A percentile compares a stretch with the other conserved stretches of the same genome.
Evolutionary conservation across 768 basidiomycete genomes (phyloP).

Genomic region (Xerocomellus intermedius): DNA sequence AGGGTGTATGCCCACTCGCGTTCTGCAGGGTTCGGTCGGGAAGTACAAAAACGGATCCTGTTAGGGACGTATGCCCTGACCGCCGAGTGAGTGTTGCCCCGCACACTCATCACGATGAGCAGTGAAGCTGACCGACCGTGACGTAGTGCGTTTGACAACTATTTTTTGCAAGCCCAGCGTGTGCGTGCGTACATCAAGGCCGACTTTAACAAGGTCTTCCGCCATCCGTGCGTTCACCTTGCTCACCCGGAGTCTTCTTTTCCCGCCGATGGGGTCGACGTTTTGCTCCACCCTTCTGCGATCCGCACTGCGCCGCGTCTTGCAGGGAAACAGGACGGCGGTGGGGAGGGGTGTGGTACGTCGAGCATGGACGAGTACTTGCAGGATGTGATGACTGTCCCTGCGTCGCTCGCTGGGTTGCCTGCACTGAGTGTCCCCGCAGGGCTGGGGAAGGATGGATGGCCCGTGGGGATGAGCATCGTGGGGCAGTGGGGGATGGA

Average conservation of each 20-base stretch:
- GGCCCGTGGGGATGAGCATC: constrained; percentile 83
- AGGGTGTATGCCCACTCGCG: constrained; percentile 66
- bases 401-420: constrained; percentile 86
- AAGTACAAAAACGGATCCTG: constrained; percentile 84
- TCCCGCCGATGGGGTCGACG: constrained; percentile 54
- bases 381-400: constrained; percentile 90
- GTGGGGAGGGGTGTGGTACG: background rate
- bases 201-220: constrained; percentile 76
- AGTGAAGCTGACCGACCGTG: background rate
- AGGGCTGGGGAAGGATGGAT: constrained; percentile 50
- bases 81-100: constrained; percentile 65
- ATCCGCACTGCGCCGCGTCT: constrained; percentile 81
- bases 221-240: constrained; percentile 48
- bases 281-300: constrained; percentile 84
- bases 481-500: constrained; percentile 89
- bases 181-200: constrained; percentile 67
- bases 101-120: background rate
- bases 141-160: constrained; percentile 91
- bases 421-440: constrained; percentile 78
- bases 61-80: constrained; percentile 90
- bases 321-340: constrained; percentile 1
- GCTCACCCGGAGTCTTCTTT: constrained; percentile 15
- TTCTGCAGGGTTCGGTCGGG: constrained; percentile 70
- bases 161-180: constrained; percentile 89
- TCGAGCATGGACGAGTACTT: constrained; percentile 62